Evolutionary conservation across 2,329 filamentous ascomycete species (phyloP).

Genomic region (Fusarium paranaense): DNA sequence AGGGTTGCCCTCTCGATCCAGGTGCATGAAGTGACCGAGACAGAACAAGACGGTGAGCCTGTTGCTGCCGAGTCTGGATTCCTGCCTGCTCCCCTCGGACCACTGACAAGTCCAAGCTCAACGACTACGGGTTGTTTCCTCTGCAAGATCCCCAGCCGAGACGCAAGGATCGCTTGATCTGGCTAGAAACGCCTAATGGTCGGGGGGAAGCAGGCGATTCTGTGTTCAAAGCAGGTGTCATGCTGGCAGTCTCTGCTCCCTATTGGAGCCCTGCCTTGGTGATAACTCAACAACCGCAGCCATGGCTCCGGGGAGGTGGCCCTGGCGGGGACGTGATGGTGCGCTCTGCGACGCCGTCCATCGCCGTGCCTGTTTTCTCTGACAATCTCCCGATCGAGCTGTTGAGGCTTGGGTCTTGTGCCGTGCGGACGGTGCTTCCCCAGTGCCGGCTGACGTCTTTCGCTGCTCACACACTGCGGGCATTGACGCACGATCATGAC

Average conservation of each 20-base stretch:
- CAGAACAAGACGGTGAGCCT: constrained; percentile 33
- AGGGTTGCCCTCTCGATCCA: constrained; percentile 2
- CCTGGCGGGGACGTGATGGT: constrained; percentile 38
- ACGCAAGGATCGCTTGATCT: constrained; percentile 38
- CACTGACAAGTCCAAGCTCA: constrained; percentile 37
- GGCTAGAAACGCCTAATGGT: constrained; percentile 27
- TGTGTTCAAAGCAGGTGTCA: constrained; percentile 28
- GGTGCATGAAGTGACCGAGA: constrained; percentile 27
- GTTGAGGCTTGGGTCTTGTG: constrained; percentile 37
- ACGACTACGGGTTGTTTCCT: constrained; percentile 25
- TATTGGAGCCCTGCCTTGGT: constrained; percentile 25
- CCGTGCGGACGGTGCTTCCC: constrained; percentile 14
- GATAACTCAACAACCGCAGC: constrained; percentile 26
- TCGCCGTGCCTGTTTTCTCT: background rate
- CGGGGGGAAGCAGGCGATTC: constrained; percentile 29
- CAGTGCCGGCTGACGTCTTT: constrained; percentile 39
- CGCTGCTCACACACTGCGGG: constrained; percentile 14
- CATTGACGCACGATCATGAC: constrained; percentile 39
- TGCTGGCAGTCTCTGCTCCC: constrained; percentile 13
- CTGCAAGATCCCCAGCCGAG: constrained; percentile 33
- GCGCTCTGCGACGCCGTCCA: constrained; percentile 21
- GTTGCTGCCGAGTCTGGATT: constrained; percentile 28
- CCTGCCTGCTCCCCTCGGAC: constrained; percentile 36
- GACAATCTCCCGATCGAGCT: constrained; percentile 29
- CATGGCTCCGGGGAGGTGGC: constrained; percentile 39